Base-by-base conservation (phyloP, 163 green algal genomes). In the Scenedesmus sp. region DNA sequence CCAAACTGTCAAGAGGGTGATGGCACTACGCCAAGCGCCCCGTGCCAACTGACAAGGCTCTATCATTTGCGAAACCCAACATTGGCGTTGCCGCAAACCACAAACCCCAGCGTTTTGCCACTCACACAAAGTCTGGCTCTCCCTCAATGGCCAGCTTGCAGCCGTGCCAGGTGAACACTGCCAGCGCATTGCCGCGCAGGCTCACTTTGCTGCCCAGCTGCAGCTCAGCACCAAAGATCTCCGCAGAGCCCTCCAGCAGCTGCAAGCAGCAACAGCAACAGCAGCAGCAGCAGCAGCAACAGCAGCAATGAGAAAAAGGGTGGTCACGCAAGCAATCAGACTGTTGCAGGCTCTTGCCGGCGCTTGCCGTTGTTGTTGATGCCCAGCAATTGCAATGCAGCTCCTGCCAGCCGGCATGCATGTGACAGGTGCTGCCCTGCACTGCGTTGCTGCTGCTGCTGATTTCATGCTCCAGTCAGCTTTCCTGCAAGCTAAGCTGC, bases 181-280 rank as follows among this genome's bases (percentile, higher is more conserved):
- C 90, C 12, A 84, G 62, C 1, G 90, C 74, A 8, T 88, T 23
- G 62, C 90, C 90, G 4, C 52, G 59, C 9, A 93, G 16, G 70
- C 20, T 62, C 8, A 76, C 62, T 59, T 64, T 60, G 9, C 59
- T 54, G 10, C 85, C 85, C 1, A 93, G 85, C 1, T 76, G 55
- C 20, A 93, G 87, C 90, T 93, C 90, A 23, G 85, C 85, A n/a
- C 90, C 90, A 88, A 93, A 93, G 15, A 93, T 77, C 66, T 93
- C 90, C 12, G 90, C 90, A 16, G 84, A n/a, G 59, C 90, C 90
- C 26, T 76, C 60, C 52, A 87, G n/a, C 56, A 93, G 60, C 90
- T 93, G 83, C 59, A 67, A 12, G 55, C n/a, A 56, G 20, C 76
- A 60, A 12, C 76, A 84, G 64, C 64, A 73, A 13, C 64, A 73